Base-by-base conservation (phyloP, 1,284 basidiomycete species). In the Rhodotorula glutinis region DNA sequence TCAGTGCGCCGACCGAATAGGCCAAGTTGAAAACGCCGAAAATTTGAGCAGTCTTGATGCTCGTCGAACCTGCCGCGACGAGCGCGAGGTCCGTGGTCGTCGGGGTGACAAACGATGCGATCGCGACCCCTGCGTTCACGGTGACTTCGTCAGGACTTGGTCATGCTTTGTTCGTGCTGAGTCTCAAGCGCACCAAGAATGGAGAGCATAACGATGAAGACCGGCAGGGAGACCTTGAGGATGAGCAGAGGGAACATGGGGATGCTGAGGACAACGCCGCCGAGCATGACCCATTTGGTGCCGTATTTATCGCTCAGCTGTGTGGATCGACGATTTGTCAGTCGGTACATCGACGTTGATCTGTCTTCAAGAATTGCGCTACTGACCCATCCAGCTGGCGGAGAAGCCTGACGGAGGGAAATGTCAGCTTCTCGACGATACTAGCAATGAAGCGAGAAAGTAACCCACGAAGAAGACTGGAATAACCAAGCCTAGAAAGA, bases 181-280 rank as follows among this genome's bases (percentile, higher is more conserved):
- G 27, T 4, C 40, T n/a, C 9, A 10, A 4, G 57, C 67, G 40
- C 41, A 74, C 73, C 74, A 38, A 71, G 11, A 1, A 75, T 41
- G 19, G 54, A 65, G 41, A 76, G 62, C 56, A 76, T 66, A 49
- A 74, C 70, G 53, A 74, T 55, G 64, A 75, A 74, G 8, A 70
- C 60, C 1, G 71, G 65, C 2, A 75, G 62, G 10, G 73, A 71
- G 27, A 67, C 70, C 33, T 44, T 40, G 53, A 76, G 71, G 52
- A 70, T 68, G 23, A 76, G 61, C 17, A 75, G 65, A 0, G 71
- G 64, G 51, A 66, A 69, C 0, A 65, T 63, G 5, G 69, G 62
- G 54, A 69, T 56, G 7, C 66, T 52, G 19, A 72, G 51, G 1
- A 63, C 11, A 19, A 71, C 21, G 29, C 70, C 70, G 23, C 62